A percentile compares a stretch with the other conserved stretches of the same genome.
phyloP scores from a whole-genome alignment of 768 basidiomycete species.

The Sporobolomyces roseus region DNA sequence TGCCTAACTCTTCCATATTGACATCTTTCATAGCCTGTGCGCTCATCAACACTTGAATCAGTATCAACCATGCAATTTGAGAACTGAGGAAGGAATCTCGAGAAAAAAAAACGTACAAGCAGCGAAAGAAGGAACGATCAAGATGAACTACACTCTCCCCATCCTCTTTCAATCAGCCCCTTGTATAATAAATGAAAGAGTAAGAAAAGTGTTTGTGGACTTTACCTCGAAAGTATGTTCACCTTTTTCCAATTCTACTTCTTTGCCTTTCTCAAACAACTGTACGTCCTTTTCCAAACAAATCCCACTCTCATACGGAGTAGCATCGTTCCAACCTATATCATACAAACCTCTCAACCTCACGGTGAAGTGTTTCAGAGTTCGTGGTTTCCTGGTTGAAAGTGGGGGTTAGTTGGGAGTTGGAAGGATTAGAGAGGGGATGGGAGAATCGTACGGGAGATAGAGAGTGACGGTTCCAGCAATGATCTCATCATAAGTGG shows the following conservation, averaged over 20 bases:
- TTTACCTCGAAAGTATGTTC: slow-evolving; percentile 35
- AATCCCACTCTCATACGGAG: slow-evolving; percentile 29
- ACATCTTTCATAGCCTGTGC: slow-evolving; percentile 37
- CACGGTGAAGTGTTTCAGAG: slow-evolving; percentile 33
- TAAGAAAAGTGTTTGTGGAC: neutral
- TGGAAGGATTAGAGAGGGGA: too few relatives aligned
- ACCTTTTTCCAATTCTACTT: slow-evolving; percentile 25
- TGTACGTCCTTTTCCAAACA: slow-evolving; percentile 28
- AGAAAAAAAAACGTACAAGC: slow-evolving; percentile 25
- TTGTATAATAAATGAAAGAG: too few relatives aligned
- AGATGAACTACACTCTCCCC: slow-evolving; percentile 38
- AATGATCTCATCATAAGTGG: slow-evolving; percentile 29
- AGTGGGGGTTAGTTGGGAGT: too few relatives aligned
- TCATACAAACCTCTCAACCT: slow-evolving; percentile 30
- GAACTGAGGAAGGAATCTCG: too few relatives aligned
- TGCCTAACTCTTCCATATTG: slow-evolving; percentile 39
- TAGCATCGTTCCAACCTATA: slow-evolving; percentile 30
- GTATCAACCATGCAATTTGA: too few relatives aligned
- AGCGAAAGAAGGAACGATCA: slow-evolving; percentile 35
- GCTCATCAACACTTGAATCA: too few relatives aligned
- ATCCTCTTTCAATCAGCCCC: too few relatives aligned
- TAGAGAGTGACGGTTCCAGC: slow-evolving; percentile 32
- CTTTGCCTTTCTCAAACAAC: slow-evolving; percentile 23
- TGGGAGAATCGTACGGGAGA: too few relatives aligned
- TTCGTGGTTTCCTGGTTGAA: slow-evolving; percentile 35